Evolutionary conservation across 257 asterid species (phyloP).

Genomic region (Jasminum sambac): DNA sequence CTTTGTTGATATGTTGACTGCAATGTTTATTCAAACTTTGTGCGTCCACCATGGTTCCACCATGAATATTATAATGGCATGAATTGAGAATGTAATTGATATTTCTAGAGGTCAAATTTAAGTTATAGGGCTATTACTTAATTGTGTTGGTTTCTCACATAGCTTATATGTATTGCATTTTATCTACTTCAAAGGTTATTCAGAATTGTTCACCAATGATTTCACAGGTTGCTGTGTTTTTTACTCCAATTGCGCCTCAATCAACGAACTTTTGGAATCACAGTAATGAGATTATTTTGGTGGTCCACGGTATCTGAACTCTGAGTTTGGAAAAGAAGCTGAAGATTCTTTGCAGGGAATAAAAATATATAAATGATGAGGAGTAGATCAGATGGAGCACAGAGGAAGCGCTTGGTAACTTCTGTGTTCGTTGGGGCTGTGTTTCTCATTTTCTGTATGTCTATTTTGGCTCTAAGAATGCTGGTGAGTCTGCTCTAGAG

Average conservation of each 20-base stretch:
- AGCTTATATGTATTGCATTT: not conserved
- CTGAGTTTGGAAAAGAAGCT: constrained; percentile 25
- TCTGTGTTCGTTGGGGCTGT: constrained; percentile 48
- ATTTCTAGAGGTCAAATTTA: not conserved
- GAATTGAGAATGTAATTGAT: not conserved
- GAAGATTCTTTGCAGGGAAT: constrained; percentile 24
- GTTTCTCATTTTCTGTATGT: constrained; percentile 60
- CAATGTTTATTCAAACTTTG: not conserved
- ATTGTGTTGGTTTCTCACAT: not conserved
- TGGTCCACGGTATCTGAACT: constrained; percentile 26
- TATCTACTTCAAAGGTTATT: constrained; percentile 10
- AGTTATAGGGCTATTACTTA: not conserved
- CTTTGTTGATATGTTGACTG: not conserved
- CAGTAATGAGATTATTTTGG: constrained; percentile 24
- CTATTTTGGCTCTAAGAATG: constrained; percentile 67
- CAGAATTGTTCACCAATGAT: constrained; percentile 18
- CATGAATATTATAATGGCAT: not conserved
- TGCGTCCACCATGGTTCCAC: not conserved
- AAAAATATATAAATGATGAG: constrained; percentile 53
- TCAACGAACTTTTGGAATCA: constrained; percentile 24
- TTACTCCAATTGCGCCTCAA: constrained; percentile 14
- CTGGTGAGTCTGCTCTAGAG: constrained; percentile 86
- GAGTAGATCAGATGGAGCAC: constrained; percentile 77
- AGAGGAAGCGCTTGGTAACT: constrained; percentile 66
- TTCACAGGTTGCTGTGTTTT: constrained; percentile 30